phyloP scores from a whole-genome alignment of 1,284 basidiomycete species.

The Mycena sp. region DNA sequence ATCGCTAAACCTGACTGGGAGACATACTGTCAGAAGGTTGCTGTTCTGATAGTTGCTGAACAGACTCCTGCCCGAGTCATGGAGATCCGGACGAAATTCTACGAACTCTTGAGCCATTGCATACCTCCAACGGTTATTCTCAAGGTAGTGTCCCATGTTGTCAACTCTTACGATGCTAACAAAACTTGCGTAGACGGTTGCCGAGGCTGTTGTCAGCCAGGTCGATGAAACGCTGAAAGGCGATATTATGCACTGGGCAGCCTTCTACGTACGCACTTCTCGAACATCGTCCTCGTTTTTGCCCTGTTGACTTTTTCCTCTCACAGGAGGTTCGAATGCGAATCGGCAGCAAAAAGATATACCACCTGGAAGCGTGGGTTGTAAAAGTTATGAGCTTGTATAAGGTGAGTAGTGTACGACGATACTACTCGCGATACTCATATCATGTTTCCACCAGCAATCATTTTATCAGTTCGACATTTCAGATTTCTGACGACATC shows the following conservation, averaged over 20 bases:
- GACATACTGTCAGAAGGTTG: slow-evolving; percentile 94
- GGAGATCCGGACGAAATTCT: slow-evolving; percentile 92
- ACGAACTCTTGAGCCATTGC: slow-evolving; percentile 96
- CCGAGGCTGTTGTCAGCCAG: slow-evolving; percentile 85
- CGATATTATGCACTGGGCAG: slow-evolving; percentile 96
- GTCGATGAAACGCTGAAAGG: slow-evolving; percentile 91
- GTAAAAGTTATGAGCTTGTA: slow-evolving; percentile 86
- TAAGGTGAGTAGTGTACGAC: slow-evolving; percentile 57
- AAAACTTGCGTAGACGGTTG: slow-evolving; percentile 72
- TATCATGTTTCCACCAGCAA: slow-evolving; percentile 38
- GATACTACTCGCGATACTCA: neutral
- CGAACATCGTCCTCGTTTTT: too few species aligned
- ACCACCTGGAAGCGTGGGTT: slow-evolving; percentile 94
- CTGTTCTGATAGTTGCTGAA: slow-evolving; percentile 92
- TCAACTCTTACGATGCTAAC: neutral
- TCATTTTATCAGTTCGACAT: slow-evolving; percentile 71
- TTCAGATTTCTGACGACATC: slow-evolving; percentile 67
- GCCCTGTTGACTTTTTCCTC: neutral
- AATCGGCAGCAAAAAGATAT: slow-evolving; percentile 93
- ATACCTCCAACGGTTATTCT: slow-evolving; percentile 95
- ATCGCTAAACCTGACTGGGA: slow-evolving; percentile 99
- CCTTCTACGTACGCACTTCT: slow-evolving; percentile 81
- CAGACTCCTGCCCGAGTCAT: slow-evolving; percentile 93
- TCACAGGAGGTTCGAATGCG: slow-evolving; percentile 90
- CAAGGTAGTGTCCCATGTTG: slow-evolving; percentile 63